Evolutionary conservation across 75 land plant genomes (phyloP).

Genomic region (Selaginella moellendorffii): DNA sequence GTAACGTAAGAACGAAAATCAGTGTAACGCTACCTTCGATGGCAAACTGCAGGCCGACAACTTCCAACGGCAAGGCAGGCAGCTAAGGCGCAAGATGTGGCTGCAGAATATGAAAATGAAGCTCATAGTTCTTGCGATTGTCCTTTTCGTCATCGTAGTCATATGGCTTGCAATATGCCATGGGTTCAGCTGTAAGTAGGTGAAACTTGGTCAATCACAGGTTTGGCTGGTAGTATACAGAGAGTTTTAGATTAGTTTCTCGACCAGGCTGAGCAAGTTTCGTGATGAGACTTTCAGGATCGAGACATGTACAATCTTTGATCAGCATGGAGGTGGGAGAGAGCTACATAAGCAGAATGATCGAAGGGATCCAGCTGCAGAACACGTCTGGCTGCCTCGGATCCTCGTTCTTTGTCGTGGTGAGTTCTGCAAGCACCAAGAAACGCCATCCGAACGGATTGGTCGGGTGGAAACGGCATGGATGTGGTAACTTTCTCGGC

Average conservation of each 20-base stretch:
- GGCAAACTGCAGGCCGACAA: conserved; percentile 70
- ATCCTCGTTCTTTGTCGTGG: conserved; percentile 8
- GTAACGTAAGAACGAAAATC: too few relatives aligned
- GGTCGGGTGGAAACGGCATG: conserved; percentile 17
- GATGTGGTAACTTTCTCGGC: conserved; percentile 10
- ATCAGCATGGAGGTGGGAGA: not conserved
- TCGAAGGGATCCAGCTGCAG: conserved; percentile 13
- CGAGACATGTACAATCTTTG: too few relatives aligned
- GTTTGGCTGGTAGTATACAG: too few relatives aligned
- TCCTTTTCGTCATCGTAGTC: conserved; percentile 40
- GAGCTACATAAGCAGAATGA: not conserved
- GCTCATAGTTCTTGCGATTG: conserved; percentile 45
- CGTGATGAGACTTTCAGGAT: too few relatives aligned
- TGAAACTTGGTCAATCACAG: too few relatives aligned
- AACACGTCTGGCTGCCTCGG: conserved; percentile 13
- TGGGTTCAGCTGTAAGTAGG: conserved; percentile 51
- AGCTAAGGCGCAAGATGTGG: conserved; percentile 92
- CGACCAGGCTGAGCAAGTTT: too few relatives aligned
- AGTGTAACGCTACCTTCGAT: too few relatives aligned
- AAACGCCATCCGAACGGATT: conserved; percentile 13
- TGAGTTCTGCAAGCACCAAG: conserved; percentile 21
- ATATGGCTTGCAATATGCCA: conserved; percentile 59
- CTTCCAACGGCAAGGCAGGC: conserved; percentile 93
- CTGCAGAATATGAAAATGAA: conserved; percentile 68
- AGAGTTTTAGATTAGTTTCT: too few relatives aligned